Base-by-base conservation (phyloP, 2,329 filamentous ascomycete species). In the Beauveria australis region DNA sequence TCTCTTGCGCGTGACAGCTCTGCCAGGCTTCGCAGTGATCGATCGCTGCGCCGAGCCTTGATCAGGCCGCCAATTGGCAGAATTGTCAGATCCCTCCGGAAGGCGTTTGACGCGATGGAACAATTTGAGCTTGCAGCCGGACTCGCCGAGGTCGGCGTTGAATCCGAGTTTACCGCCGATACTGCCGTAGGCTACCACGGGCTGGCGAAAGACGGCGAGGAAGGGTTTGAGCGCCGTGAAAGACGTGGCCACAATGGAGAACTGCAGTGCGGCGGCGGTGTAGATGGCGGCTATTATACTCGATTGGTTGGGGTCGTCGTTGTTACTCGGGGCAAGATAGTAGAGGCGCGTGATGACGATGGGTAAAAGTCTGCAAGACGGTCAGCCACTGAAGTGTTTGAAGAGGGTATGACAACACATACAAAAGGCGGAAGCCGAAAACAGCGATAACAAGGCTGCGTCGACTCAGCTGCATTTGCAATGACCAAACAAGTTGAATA, bases 171-270 rank as follows among this genome's bases (percentile, higher is more conserved):
- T n/a, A 3, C 48, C 47, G 26, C 26, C 41, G 43, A 44, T 16
- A 43, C 59, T 59, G 44, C 61, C 41, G 9, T 49, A 26, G 40
- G 60, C 26, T 16, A 49, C 49, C 46, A 51, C 18, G 5, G 57
- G 28, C 9, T 57, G 52, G 33, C 48, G 53, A 18, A 63, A 62
- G 3, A 59, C 61, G 16, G 33, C 49, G n/a, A 62, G 53, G 19
- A 63, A 62, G 3, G 62, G 62, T 22, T 54, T 60, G 12, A 63
- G 49, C 18, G 60, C 52, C 5, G 62, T 60, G 22, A 63, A 47
- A 22, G 60, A 62, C 10, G 55, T 54, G 22, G 60, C 56, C 2
- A 59, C 37, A 16, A 63, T 60, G 41, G 60, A 58, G 48, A 62
- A 60, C 12, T 63, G 60, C 5, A 62, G 51, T 1, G 48, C 60